Evolutionary conservation across 164 flowering plant genomes (phyloP).

Genomic region (Santalum album): DNA sequence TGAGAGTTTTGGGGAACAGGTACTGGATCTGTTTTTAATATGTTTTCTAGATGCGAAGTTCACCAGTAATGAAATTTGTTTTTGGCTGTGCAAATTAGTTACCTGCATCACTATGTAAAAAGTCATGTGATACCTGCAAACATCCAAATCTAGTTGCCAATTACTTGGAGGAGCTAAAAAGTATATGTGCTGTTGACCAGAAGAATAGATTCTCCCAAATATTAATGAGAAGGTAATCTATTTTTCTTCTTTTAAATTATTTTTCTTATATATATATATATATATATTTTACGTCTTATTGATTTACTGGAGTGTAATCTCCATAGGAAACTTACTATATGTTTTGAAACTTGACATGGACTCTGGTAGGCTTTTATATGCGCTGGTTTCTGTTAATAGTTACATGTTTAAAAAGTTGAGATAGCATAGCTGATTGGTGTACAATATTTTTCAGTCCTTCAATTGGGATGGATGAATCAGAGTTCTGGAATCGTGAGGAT

Average conservation of each 20-base stretch:
- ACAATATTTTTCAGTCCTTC: conserved; percentile 32
- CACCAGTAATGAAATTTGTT: not conserved
- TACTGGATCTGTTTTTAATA: conserved; percentile 16
- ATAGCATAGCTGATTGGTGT: not conserved
- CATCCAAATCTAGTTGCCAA: conserved; percentile 60
- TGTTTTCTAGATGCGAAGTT: too few species aligned
- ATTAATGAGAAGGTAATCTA: conserved; percentile 49
- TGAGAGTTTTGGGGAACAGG: conserved; percentile 89
- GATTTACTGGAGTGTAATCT: not conserved
- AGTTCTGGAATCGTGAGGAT: conserved; percentile 85
- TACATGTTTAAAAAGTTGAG: too few species aligned
- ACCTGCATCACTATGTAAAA: conserved; percentile 49
- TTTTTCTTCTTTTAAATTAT: too few species aligned
- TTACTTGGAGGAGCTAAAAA: conserved; percentile 52
- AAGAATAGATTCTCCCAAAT: conserved; percentile 31
- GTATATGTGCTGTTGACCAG: conserved; percentile 19
- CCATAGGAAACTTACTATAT: not conserved
- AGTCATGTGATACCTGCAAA: conserved; percentile 89
- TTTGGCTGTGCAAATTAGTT: conserved; percentile 29
- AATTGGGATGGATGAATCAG: conserved; percentile 33
- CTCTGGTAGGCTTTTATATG: too few species aligned
- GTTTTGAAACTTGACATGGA: too few species aligned
- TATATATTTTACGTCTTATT: too few species aligned
- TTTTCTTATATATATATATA: too few species aligned
- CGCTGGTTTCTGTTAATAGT: not conserved